These are phyloP conservation scores for Nicotiana rustica DNA, from an alignment of 305 asterid genomes.

Conservation along the genomic window DNA sequence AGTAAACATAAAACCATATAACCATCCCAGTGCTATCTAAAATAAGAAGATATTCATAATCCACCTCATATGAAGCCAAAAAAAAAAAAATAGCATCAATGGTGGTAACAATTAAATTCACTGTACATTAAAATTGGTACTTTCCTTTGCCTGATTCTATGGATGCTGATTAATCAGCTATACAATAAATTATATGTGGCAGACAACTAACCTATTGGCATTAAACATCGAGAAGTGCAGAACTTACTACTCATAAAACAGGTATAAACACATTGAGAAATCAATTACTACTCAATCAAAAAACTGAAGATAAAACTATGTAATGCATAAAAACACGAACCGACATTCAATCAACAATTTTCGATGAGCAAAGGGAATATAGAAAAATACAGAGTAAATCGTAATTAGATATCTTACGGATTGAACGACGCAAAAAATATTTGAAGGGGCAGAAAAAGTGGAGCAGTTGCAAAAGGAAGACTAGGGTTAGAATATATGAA, in stretches of 20 bases:
- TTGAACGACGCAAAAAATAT: background rate
- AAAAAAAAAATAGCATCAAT: background rate
- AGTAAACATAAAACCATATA: too few species aligned
- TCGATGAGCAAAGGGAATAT: background rate
- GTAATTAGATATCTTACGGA: background rate
- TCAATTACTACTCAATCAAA: background rate
- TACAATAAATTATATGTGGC: background rate
- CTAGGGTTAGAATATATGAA: slow-evolving; percentile 10
- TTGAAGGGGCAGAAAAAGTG: background rate
- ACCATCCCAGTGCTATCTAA: too few species aligned
- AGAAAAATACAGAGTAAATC: background rate
- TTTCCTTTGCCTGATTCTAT: background rate
- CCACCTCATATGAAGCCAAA: background rate
- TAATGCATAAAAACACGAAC: background rate
- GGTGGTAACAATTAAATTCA: background rate
- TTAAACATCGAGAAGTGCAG: background rate
- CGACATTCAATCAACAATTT: slow-evolving; percentile 1
- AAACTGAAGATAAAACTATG: background rate
- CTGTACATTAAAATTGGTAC: background rate
- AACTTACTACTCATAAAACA: background rate
- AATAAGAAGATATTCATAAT: background rate
- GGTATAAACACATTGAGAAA: background rate
- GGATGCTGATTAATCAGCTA: background rate
- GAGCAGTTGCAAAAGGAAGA: slow-evolving; percentile 30
- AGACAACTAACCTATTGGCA: background rate